Conservation (phyloP, 768 basidiomycete genomes). For the Hemileccinum rubropunctum region DNA sequence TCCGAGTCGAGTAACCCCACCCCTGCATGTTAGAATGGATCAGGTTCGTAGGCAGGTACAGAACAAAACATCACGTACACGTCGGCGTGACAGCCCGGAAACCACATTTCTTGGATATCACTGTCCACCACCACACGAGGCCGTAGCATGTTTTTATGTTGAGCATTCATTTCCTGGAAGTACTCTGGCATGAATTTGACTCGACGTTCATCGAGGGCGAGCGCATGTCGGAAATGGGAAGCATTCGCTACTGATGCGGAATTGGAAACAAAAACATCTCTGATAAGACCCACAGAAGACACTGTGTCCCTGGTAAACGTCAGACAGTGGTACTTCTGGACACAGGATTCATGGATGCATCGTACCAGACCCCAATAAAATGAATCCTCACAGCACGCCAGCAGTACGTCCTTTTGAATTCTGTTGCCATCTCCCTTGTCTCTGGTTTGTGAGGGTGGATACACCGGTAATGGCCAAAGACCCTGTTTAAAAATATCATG, state of each 20-base stretch:
- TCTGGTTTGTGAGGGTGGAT: slow-evolving; percentile 26
- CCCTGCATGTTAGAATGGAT: neutral
- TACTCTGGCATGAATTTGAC: slow-evolving; percentile 2
- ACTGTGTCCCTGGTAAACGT: neutral
- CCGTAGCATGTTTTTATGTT: neutral
- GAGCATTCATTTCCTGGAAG: neutral
- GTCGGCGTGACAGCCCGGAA: neutral
- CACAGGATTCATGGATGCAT: neutral
- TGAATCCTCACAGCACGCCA: slow-evolving; percentile 20
- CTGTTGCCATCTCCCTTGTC: slow-evolving; percentile 6
- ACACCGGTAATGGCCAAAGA: neutral
- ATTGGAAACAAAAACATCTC: slow-evolving; percentile 1
- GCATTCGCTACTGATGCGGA: neutral
- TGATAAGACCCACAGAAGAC: neutral
- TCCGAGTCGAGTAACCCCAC: neutral
- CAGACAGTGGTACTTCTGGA: no score
- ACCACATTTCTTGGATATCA: slow-evolving; percentile 1
- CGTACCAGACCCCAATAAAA: slow-evolving; percentile 32
- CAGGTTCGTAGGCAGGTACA: neutral
- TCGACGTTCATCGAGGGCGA: neutral
- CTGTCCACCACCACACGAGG: neutral
- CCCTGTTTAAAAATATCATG: slow-evolving; percentile 20
- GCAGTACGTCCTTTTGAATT: slow-evolving; percentile 29
- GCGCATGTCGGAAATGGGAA: slow-evolving; percentile 1
- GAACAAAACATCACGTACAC: neutral